phyloP scores from a whole-genome alignment of 345 rosid species.

The Melaleuca alternifolia region DNA sequence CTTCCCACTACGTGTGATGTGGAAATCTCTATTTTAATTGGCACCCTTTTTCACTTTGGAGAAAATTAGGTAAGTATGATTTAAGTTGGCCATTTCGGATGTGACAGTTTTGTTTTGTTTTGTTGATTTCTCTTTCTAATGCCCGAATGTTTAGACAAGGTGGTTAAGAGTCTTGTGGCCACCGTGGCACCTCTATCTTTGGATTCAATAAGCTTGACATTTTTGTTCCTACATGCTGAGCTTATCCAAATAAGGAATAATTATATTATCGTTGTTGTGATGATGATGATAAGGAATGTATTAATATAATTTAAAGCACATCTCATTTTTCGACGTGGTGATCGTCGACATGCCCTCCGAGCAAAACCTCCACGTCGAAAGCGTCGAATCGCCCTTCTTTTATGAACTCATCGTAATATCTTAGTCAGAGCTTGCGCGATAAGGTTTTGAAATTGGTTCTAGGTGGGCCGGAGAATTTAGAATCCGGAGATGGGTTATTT shows the following conservation, averaged over 20 bases:
- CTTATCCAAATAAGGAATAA: background rate
- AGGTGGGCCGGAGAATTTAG: background rate
- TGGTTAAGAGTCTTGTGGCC: background rate
- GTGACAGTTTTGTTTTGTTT: background rate
- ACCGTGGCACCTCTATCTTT: background rate
- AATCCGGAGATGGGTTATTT: background rate
- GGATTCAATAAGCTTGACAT: background rate
- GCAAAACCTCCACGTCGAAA: background rate
- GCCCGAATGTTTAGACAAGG: background rate
- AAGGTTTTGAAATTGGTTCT: background rate
- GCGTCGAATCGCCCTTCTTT: background rate
- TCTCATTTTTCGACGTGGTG: background rate
- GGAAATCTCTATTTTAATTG: no score
- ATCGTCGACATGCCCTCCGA: background rate
- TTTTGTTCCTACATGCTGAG: background rate
- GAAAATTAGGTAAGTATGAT: no score
- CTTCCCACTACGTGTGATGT: no score
- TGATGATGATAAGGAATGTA: background rate
- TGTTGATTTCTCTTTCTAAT: background rate
- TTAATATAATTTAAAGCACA: rapidly evolving
- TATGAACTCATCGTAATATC: background rate
- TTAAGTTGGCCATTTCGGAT: background rate
- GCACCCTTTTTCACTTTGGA: no score
- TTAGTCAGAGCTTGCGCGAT: background rate
- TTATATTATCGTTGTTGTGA: background rate